Conservation (phyloP, 768 basidiomycete genomes). For the Boletellus sp. region DNA sequence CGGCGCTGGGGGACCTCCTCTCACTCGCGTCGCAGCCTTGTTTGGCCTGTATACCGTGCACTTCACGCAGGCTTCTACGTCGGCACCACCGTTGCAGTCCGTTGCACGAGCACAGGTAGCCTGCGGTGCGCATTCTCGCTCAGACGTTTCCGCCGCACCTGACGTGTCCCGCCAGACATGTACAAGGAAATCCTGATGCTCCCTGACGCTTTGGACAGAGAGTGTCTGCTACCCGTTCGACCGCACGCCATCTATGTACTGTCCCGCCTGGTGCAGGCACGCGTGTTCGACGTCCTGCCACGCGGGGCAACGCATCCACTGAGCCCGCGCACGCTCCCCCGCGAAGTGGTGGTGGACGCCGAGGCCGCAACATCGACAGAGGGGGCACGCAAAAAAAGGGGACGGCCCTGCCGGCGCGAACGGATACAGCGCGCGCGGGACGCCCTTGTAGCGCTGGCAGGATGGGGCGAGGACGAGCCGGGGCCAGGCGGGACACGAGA, state of each 20-base stretch:
- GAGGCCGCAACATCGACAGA: conserved; percentile 23
- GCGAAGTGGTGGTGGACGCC: conserved; percentile 53
- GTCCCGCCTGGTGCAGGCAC: conserved; percentile 42
- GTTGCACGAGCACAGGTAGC: conserved; percentile 59
- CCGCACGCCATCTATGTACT: conserved; percentile 51
- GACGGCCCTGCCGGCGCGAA: conserved; percentile 61
- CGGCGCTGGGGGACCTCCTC: conserved; percentile 44
- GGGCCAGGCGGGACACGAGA: conserved; percentile 28
- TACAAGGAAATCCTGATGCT: conserved; percentile 48
- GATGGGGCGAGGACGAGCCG: conserved; percentile 32
- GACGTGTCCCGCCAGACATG: conserved; percentile 44
- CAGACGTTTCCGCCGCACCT: background rate
- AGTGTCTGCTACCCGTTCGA: conserved; percentile 43
- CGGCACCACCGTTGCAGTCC: conserved; percentile 47
- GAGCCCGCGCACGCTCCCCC: conserved; percentile 64
- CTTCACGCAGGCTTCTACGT: conserved; percentile 58
- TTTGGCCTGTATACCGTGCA: conserved; percentile 72
- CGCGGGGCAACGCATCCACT: conserved; percentile 43
- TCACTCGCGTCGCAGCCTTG: conserved; percentile 56
- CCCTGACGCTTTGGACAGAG: conserved; percentile 41
- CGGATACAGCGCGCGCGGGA: conserved; percentile 51
- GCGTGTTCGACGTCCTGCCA: conserved; percentile 62
- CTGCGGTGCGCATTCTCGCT: conserved; percentile 39
- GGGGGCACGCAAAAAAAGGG: conserved; percentile 47
- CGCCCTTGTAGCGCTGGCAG: conserved; percentile 46